These are phyloP conservation scores for Tricholoma hemisulphureum DNA, from an alignment of 768 basidiomycete genomes.

Conservation along the genomic window DNA sequence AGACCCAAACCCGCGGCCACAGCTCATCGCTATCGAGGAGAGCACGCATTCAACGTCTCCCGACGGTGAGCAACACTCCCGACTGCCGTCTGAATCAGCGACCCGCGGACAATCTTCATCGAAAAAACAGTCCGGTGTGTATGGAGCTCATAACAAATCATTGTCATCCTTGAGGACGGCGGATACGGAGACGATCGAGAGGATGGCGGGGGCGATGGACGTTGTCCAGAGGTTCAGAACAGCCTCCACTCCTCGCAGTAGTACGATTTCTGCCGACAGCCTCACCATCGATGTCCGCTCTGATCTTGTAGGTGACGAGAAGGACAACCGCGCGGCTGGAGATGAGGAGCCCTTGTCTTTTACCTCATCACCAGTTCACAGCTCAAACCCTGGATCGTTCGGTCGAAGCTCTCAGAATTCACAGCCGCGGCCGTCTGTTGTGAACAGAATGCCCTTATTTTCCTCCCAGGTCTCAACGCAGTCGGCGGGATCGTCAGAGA, in stretches of 20 bases:
- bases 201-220: constrained; percentile 65
- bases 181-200: constrained; percentile 67
- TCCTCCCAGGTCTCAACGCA: not conserved
- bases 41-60: constrained; percentile 34
- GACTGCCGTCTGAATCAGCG: constrained; percentile 6
- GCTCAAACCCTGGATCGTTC: constrained; percentile 12
- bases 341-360: constrained; percentile 7
- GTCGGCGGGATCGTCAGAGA: not conserved
- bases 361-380: constrained; percentile 36
- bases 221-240: constrained; percentile 55
- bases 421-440: not conserved
- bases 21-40: constrained; percentile 59
- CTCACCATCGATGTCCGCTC: constrained; percentile 27
- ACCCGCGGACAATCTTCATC: constrained; percentile 8
- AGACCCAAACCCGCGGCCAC: constrained; percentile 78
- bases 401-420: not conserved
- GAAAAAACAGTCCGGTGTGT: constrained; percentile 23
- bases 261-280: constrained; percentile 27
- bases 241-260: constrained; percentile 22
- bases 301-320: constrained; percentile 1
- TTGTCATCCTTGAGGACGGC: constrained; percentile 60
- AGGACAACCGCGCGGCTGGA: constrained; percentile 14
- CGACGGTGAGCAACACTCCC: constrained; percentile 16
- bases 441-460: not conserved
- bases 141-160: constrained; percentile 45